Conservation (phyloP, 495 filamentous ascomycete species). For the Penicillium parvum region DNA sequence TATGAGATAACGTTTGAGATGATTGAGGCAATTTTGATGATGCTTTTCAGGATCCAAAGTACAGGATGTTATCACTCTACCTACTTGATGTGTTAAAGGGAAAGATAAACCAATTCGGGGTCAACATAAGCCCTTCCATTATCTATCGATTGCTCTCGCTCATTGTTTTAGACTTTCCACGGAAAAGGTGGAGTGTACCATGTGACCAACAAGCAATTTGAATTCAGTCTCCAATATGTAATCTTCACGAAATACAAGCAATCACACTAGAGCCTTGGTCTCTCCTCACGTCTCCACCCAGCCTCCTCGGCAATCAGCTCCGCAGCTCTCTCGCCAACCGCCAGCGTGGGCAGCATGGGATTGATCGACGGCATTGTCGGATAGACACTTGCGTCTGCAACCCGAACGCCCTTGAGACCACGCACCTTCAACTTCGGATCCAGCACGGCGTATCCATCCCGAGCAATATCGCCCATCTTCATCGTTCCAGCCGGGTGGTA, state of each 20-base stretch:
- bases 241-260: not conserved
- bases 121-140: not conserved
- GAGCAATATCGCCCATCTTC: constrained; percentile 70
- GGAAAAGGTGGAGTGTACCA: not conserved
- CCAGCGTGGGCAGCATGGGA: constrained; percentile 65
- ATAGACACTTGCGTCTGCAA: constrained; percentile 66
- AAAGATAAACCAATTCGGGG: not conserved
- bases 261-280: not conserved
- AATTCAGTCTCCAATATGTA: not conserved
- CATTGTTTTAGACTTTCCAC: too few species aligned
- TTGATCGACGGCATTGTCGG: constrained; percentile 63
- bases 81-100: too few species aligned
- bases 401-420: constrained; percentile 54
- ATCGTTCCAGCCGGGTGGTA: constrained; percentile 85
- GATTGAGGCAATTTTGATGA: not conserved
- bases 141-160: too few species aligned
- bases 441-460: constrained; percentile 65
- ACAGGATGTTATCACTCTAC: too few species aligned
- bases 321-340: constrained; percentile 59
- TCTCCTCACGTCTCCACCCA: too few species aligned
- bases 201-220: not conserved
- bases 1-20: not conserved
- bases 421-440: constrained; percentile 52
- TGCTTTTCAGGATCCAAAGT: not conserved
- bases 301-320: constrained; percentile 60